Percentiles rank a stretch among this genome's conserved stretches.
These are phyloP conservation scores for Colletotrichum destructivum DNA, from an alignment of 2,329 filamentous ascomycete genomes.

Conservation along the genomic window DNA sequence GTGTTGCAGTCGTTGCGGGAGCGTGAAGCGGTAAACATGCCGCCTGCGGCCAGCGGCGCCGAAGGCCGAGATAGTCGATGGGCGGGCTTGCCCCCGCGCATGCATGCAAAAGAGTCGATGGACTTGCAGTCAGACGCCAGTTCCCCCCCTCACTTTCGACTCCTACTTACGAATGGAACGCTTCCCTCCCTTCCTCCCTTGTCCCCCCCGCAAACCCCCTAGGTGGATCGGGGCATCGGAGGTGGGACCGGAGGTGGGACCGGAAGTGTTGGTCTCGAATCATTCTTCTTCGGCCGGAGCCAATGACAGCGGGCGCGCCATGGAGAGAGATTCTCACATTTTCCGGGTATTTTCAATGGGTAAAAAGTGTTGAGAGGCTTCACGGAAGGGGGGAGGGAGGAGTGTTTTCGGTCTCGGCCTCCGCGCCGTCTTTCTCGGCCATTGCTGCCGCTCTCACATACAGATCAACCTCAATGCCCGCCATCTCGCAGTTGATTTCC, in stretches of 20 bases:
- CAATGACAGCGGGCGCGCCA: constrained; percentile 9
- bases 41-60: constrained; percentile 23
- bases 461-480: too few relatives aligned
- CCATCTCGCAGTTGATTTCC: too few relatives aligned
- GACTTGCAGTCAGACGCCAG: not conserved
- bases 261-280: not conserved
- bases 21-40: not conserved
- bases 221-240: constrained; percentile 4
- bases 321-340: not conserved
- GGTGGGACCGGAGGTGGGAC: constrained; percentile 19
- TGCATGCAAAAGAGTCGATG: not conserved
- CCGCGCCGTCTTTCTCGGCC: constrained; percentile 22
- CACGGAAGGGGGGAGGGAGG: not conserved
- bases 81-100: not conserved
- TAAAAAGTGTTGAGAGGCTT: constrained; percentile 22
- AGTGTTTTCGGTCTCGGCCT: constrained; percentile 26
- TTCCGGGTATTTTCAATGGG: constrained; percentile 10
- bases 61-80: constrained; percentile 9
- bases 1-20: not conserved
- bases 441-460: not conserved
- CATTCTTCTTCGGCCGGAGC: not conserved
- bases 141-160: not conserved
- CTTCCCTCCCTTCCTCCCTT: too few relatives aligned
- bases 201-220: not conserved
- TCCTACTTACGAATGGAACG: not conserved